Conservation (phyloP, 805 yeast genomes). For the Scheffersomyces spartinae region DNA sequence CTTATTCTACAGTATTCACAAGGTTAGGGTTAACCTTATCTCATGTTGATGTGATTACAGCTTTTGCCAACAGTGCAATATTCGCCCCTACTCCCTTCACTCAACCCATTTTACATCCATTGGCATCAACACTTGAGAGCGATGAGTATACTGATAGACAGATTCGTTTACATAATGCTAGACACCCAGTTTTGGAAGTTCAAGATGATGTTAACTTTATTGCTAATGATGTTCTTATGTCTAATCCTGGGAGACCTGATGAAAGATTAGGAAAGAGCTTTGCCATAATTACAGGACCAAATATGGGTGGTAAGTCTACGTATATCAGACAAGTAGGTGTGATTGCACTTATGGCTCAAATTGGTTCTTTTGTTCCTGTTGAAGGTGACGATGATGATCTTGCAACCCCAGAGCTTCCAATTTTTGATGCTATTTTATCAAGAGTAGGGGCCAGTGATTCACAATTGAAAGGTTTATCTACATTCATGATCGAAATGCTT, state of each 20-base stretch:
- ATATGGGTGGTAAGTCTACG: constrained; percentile 96
- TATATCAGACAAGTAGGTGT: constrained; percentile 86
- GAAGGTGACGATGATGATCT: constrained; percentile 28
- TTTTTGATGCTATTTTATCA: constrained; percentile 87
- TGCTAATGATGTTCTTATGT: constrained; percentile 73
- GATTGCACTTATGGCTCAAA: constrained; percentile 75
- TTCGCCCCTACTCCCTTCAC: constrained; percentile 72
- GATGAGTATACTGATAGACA: constrained; percentile 26
- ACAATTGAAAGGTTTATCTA: constrained; percentile 91
- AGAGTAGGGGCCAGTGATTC: constrained; percentile 99
- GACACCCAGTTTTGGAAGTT: constrained; percentile 92
- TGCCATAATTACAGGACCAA: constrained; percentile 86
- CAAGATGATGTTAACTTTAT: constrained; percentile 88
- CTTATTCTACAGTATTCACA: constrained; percentile 72
- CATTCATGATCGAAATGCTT: constrained; percentile 94
- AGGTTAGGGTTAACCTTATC: constrained; percentile 55
- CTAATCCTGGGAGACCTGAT: constrained; percentile 27
- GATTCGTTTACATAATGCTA: constrained; percentile 55
- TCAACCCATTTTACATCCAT: constrained; percentile 56
- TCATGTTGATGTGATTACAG: constrained; percentile 68
- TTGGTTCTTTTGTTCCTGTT: constrained; percentile 84
- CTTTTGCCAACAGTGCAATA: constrained; percentile 77
- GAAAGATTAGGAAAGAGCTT: constrained; percentile 47
- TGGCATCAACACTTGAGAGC: constrained; percentile 19
- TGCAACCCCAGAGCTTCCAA: constrained; percentile 54